These are phyloP conservation scores for Annona cherimola DNA, from an alignment of 164 flowering plant genomes.

Conservation along the genomic window DNA sequence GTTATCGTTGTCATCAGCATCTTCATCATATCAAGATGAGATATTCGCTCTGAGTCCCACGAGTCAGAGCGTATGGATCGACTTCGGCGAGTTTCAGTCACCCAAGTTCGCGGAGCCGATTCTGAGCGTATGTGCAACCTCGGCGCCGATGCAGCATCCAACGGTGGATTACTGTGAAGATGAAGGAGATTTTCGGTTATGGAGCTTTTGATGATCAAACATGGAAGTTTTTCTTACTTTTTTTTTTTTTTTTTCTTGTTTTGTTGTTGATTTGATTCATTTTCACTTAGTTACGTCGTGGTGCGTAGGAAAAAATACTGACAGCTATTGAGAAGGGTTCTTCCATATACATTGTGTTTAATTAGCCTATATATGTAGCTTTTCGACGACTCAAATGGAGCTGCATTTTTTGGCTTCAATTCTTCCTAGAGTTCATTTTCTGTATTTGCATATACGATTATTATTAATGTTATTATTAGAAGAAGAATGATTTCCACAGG, in stretches of 20 bases:
- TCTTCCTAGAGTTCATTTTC: neutral
- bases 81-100: constrained; percentile 17
- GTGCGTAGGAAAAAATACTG: constrained; percentile 10
- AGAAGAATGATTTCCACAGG: neutral
- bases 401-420: neutral
- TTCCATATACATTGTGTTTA: neutral
- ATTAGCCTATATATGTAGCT: neutral
- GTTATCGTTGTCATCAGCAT: constrained; percentile 10
- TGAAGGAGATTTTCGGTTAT: constrained; percentile 26
- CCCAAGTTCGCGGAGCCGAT: constrained; percentile 20
- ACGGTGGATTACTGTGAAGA: constrained; percentile 18
- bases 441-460: neutral
- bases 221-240: neutral
- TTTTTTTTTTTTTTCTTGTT: constrained; percentile 2
- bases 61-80: constrained; percentile 17
- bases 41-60: constrained; percentile 6
- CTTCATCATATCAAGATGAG: constrained; percentile 11
- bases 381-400: neutral
- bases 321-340: constrained; percentile 3
- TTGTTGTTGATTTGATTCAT: neutral
- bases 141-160: constrained; percentile 6
- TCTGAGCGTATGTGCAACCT: constrained; percentile 9
- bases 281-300: too few species aligned
- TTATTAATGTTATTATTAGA: too few species aligned
- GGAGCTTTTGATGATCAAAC: constrained; percentile 27